These are phyloP conservation scores for Arthrobotrys megalospora DNA, from an alignment of 2,329 filamentous ascomycete genomes.

Conservation along the genomic window DNA sequence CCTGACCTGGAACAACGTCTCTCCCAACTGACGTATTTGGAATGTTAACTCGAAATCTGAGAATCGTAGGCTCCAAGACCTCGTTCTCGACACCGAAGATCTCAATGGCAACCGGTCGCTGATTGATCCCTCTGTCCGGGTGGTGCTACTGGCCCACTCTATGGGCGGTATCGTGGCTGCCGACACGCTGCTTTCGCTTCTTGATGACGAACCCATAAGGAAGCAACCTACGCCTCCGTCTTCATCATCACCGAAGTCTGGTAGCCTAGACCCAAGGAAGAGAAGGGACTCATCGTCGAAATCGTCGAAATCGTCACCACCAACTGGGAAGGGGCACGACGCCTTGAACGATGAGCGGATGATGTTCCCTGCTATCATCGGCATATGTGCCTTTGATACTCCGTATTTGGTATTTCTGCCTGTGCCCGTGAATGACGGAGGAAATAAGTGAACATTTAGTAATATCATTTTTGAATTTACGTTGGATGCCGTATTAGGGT, in stretches of 20 bases:
- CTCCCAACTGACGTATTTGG: conserved; percentile 54
- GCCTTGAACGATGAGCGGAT: conserved; percentile 72
- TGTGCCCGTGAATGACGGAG: conserved; percentile 66
- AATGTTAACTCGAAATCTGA: conserved; percentile 51
- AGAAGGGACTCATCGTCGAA: conserved; percentile 63
- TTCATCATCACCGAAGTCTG: conserved; percentile 62
- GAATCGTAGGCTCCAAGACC: conserved; percentile 55
- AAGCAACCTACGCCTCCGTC: conserved; percentile 65
- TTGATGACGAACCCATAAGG: conserved; percentile 74
- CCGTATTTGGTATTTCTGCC: conserved; percentile 80
- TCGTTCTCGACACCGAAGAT: conserved; percentile 59
- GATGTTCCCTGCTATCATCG: conserved; percentile 95
- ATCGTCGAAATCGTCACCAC: conserved; percentile 61
- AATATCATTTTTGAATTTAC: conserved; percentile 25
- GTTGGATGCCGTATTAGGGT: conserved; percentile 50
- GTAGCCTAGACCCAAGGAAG: conserved; percentile 55
- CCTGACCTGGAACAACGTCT: conserved; percentile 7
- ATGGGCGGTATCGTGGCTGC: conserved; percentile 96
- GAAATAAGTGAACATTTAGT: conserved; percentile 7
- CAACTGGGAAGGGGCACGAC: conserved; percentile 49
- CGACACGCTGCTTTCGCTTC: conserved; percentile 83
- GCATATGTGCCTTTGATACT: conserved; percentile 92
- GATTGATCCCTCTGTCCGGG: conserved; percentile 85
- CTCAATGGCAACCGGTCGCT: conserved; percentile 79
- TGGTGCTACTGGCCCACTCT: conserved; percentile 86